Evolutionary conservation across 495 filamentous ascomycete genomes (phyloP).

Genomic region (Aspergillus olivimuriae): DNA sequence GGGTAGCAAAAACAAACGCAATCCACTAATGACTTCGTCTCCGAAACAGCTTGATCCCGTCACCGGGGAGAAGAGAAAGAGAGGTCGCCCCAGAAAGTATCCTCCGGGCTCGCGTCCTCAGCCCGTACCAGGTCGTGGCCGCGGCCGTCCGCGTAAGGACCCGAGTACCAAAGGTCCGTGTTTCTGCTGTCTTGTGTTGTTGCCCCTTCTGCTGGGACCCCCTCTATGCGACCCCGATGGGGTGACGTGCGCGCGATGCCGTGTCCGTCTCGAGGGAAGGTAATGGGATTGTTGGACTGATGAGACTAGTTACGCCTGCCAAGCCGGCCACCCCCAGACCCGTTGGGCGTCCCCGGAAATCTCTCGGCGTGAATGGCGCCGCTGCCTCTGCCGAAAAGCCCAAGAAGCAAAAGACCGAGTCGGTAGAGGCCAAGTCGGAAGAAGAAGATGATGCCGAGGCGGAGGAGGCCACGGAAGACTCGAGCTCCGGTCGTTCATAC

Average conservation of each 20-base stretch:
- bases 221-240: too few species aligned
- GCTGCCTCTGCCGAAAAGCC: conserved; percentile 5
- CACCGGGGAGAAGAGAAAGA: conserved; percentile 30
- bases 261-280: too few species aligned
- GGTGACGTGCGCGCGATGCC: too few species aligned
- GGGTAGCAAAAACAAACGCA: not conserved
- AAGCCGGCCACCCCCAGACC: conserved; percentile 13
- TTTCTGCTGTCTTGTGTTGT: too few species aligned
- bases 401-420: conserved; percentile 10
- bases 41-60: conserved; percentile 9
- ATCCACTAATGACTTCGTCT: conserved; percentile 7
- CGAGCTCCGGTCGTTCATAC: conserved; percentile 41
- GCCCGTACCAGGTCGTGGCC: conserved; percentile 25
- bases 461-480: not conserved
- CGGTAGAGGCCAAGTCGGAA: conserved; percentile 5
- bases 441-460: conserved; percentile 6
- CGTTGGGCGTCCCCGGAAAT: conserved; percentile 17
- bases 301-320: conserved; percentile 8
- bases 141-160: conserved; percentile 34
- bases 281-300: too few species aligned
- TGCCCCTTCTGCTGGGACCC: too few species aligned
- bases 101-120: conserved; percentile 20
- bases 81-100: conserved; percentile 35
- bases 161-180: conserved; percentile 9
- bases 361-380: conserved; percentile 5